These are phyloP conservation scores for Rhododendron griersonianum DNA, from an alignment of 148 eudicot genomes.

Conservation along the genomic window DNA sequence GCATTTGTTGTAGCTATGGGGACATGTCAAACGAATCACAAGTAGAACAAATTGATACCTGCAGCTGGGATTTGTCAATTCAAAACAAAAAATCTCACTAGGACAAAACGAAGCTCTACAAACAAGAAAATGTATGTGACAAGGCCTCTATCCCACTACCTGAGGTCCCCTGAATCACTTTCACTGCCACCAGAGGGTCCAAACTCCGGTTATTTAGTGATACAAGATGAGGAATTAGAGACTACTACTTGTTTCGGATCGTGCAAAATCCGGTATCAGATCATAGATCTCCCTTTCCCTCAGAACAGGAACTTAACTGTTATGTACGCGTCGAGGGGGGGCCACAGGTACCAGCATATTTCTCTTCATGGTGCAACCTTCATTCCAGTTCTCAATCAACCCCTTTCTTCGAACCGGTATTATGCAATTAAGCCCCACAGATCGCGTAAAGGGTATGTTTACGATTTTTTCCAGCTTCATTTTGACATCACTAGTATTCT, in stretches of 20 bases:
- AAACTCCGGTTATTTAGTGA: constrained; percentile 47
- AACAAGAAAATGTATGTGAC: constrained; percentile 45
- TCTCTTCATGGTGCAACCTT: constrained; percentile 24
- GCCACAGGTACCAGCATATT: too few species aligned
- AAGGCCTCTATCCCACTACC: constrained; percentile 41
- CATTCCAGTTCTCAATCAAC: constrained; percentile 47
- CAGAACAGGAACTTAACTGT: constrained; percentile 13
- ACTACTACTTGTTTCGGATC: constrained; percentile 30
- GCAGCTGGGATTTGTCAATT: too few species aligned
- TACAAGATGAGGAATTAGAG: constrained; percentile 54
- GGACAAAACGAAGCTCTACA: too few species aligned
- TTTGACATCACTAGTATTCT: not conserved
- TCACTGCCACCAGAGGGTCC: constrained; percentile 45
- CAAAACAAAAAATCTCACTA: too few species aligned
- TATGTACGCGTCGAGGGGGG: constrained; percentile 7
- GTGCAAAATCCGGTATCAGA: constrained; percentile 15
- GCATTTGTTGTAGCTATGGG: too few species aligned
- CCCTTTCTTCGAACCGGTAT: constrained; percentile 39
- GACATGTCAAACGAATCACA: too few species aligned
- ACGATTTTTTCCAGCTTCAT: not conserved
- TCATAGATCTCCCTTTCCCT: not conserved
- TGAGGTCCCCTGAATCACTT: constrained; percentile 33
- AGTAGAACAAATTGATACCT: too few species aligned
- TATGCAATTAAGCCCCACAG: constrained; percentile 33
- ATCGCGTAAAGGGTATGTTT: not conserved